These are phyloP conservation scores for Lasiosphaeria ovina DNA, from an alignment of 495 filamentous ascomycete genomes.

Conservation along the genomic window DNA sequence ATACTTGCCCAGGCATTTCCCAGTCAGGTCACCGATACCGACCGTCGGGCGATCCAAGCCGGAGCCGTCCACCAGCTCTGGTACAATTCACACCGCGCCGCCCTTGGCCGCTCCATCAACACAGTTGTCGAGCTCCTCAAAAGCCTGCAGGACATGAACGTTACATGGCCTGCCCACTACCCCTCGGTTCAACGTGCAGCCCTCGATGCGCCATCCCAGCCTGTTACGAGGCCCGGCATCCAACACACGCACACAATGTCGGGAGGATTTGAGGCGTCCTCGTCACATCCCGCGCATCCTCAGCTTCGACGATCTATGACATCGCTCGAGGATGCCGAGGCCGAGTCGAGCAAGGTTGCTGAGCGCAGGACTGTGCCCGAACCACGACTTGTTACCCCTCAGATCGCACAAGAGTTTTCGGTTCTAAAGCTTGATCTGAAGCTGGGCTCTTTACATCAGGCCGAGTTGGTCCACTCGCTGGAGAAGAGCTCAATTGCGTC, in stretches of 20 bases:
- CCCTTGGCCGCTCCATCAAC: constrained; percentile 81
- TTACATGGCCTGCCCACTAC: constrained; percentile 91
- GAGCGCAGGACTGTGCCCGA: constrained; percentile 57
- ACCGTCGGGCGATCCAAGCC: constrained; percentile 44
- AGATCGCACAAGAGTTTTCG: constrained; percentile 94
- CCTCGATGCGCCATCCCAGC: constrained; percentile 40
- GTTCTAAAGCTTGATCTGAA: constrained; percentile 93
- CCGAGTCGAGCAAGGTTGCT: constrained; percentile 70
- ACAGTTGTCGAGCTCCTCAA: constrained; percentile 74
- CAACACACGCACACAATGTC: constrained; percentile 53
- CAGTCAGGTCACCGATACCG: constrained; percentile 27
- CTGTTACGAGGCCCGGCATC: constrained; percentile 47
- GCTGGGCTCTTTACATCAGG: constrained; percentile 77
- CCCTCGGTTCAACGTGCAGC: constrained; percentile 73
- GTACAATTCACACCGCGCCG: constrained; percentile 86
- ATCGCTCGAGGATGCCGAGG: constrained; percentile 58
- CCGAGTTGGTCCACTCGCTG: constrained; percentile 93
- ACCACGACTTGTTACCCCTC: constrained; percentile 78
- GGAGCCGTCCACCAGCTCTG: constrained; percentile 51
- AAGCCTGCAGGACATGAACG: constrained; percentile 82
- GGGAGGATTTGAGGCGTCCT: constrained; percentile 28
- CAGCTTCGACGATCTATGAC: constrained; percentile 73
- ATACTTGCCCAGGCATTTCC: constrained; percentile 28
- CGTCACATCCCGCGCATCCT: constrained; percentile 33
- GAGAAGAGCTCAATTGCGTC: constrained; percentile 89